These are phyloP conservation scores for Sugiyamaella pinicola DNA, from an alignment of 1,139 yeast species.

Conservation along the genomic window DNA sequence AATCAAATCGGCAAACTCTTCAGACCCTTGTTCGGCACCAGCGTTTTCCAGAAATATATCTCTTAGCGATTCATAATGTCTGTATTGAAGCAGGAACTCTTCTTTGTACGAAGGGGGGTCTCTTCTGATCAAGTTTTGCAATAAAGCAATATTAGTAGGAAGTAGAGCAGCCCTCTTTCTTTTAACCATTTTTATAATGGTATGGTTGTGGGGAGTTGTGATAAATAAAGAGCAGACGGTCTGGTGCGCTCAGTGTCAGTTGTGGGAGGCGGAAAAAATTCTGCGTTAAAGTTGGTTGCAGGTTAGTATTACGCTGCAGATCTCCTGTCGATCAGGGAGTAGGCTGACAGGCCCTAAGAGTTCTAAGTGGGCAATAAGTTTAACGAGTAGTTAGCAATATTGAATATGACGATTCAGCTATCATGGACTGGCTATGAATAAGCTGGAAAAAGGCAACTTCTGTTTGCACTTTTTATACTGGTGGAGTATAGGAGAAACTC, in stretches of 20 bases:
- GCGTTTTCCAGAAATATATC: constrained; percentile 76
- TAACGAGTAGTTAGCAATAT: no score
- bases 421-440: no score
- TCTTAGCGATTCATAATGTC: constrained; percentile 87
- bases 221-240: neutral
- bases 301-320: constrained; percentile 4
- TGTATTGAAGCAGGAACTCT: constrained; percentile 87
- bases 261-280: constrained; percentile 3
- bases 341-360: neutral
- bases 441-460: no score
- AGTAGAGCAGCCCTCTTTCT: constrained; percentile 87
- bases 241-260: neutral
- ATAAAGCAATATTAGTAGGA: constrained; percentile 85
- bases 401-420: neutral
- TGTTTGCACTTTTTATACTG: no score
- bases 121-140: constrained; percentile 89
- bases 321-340: constrained; percentile 13
- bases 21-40: constrained; percentile 57
- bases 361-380: no score
- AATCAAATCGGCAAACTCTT: constrained; percentile 78
- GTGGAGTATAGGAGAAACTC: neutral
- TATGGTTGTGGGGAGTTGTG: neutral
- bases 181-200: constrained; percentile 61
- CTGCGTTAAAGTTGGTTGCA: constrained; percentile 10
- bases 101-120: constrained; percentile 93